Evolutionary conservation across 352 stramenopile genomes (phyloP).

Genomic region (Saprolegnia diclina): DNA sequence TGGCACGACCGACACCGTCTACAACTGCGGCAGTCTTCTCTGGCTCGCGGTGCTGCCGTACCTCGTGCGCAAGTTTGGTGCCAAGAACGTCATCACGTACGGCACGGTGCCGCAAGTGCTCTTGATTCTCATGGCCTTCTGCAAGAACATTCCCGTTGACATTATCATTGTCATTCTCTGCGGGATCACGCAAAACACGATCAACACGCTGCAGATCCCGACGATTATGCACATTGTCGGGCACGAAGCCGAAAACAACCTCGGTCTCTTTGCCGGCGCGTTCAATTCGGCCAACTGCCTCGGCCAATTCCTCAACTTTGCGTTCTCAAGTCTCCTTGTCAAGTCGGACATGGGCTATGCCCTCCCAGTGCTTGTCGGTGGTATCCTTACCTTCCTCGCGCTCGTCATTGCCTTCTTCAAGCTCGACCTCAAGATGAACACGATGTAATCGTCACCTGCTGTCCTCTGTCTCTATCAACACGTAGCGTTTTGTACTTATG

Average conservation of each 20-base stretch:
- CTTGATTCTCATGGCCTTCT: slow-evolving; percentile 52
- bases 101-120: slow-evolving; percentile 43
- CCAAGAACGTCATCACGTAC: slow-evolving; percentile 40
- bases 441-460: slow-evolving; percentile 39
- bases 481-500: not conserved
- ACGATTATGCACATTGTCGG: slow-evolving; percentile 12
- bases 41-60: slow-evolving; percentile 50
- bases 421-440: slow-evolving; percentile 60
- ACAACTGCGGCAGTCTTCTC: slow-evolving; percentile 40
- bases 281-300: slow-evolving; percentile 73
- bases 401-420: slow-evolving; percentile 52
- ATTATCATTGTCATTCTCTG: slow-evolving; percentile 44
- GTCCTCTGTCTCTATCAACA: not conserved
- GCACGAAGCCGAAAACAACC: slow-evolving; percentile 29
- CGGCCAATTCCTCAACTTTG: slow-evolving; percentile 68
- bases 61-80: slow-evolving; percentile 41
- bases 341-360: slow-evolving; percentile 55
- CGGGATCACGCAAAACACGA: slow-evolving; percentile 37
- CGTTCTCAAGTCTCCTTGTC: slow-evolving; percentile 47
- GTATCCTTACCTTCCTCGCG: slow-evolving; percentile 49
- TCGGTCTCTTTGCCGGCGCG: slow-evolving; percentile 68
- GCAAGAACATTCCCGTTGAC: slow-evolving; percentile 38
- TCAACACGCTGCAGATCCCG: slow-evolving; percentile 9
- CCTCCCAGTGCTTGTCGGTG: slow-evolving; percentile 59
- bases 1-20: slow-evolving; percentile 45